Evolutionary conservation across 2,329 filamentous ascomycete genomes (phyloP).

Genomic region (Fusarium sp.): DNA sequence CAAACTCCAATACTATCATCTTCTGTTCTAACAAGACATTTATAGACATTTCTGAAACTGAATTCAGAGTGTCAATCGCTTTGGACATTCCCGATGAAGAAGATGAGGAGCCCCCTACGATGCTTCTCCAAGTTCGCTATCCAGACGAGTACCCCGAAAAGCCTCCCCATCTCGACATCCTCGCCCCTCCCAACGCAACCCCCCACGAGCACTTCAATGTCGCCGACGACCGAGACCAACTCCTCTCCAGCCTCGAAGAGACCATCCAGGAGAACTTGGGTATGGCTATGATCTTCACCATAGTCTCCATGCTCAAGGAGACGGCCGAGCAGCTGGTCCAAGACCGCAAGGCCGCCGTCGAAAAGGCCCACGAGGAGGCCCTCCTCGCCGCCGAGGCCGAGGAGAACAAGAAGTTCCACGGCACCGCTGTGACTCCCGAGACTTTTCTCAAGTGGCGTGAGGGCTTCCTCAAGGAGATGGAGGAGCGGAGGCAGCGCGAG

Average conservation of each 20-base stretch:
- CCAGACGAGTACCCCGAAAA: slow-evolving; percentile 92
- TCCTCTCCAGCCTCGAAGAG: slow-evolving; percentile 78
- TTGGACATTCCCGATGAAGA: slow-evolving; percentile 81
- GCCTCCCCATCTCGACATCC: slow-evolving; percentile 84
- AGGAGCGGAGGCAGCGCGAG: slow-evolving; percentile 74
- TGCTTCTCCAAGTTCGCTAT: slow-evolving; percentile 88
- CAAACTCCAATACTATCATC: not conserved
- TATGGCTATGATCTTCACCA: slow-evolving; percentile 97
- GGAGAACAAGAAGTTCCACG: slow-evolving; percentile 97
- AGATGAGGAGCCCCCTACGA: slow-evolving; percentile 73
- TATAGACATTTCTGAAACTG: slow-evolving; percentile 87
- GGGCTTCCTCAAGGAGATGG: slow-evolving; percentile 82
- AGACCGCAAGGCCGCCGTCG: slow-evolving; percentile 75
- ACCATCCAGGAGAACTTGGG: slow-evolving; percentile 93
- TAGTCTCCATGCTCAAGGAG: slow-evolving; percentile 90
- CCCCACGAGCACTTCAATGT: slow-evolving; percentile 82
- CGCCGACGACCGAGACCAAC: slow-evolving; percentile 79
- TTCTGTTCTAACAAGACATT: slow-evolving; percentile 26
- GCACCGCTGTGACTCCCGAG: slow-evolving; percentile 87
- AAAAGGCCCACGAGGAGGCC: slow-evolving; percentile 68
- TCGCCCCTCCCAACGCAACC: slow-evolving; percentile 76
- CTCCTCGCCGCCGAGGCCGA: slow-evolving; percentile 78
- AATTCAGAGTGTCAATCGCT: slow-evolving; percentile 87
- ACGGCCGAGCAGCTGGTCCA: slow-evolving; percentile 86
- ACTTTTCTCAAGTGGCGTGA: slow-evolving; percentile 87